Evolutionary conservation across 2,329 filamentous ascomycete species (phyloP), one percentile per base, ranked within the genome.

Genomic region (Aspergillus sp.): DNA sequence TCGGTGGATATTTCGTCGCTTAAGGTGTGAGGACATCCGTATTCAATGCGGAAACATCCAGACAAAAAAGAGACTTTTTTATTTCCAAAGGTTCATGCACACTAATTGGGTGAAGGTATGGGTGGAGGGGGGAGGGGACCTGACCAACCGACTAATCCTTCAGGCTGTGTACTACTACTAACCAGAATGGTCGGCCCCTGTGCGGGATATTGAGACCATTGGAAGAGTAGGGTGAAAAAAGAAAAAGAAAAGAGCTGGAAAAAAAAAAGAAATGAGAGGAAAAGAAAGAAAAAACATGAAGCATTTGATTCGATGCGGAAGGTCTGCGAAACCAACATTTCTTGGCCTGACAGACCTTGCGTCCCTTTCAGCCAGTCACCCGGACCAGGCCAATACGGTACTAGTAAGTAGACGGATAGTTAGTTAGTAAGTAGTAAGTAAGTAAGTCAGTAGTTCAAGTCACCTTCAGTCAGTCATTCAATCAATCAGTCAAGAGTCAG

Each of bases 341-440:
- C 59, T 63, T 63, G 61, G 61, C 55, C 60, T 58, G 57, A 59
- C 48, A 64, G 58, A 60, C 63, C 63, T 65, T 65, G 63, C 63
- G 63, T 65, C 63, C 53, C 55, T 59, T 52, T 56, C 57, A 64
- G 61, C 62, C 63, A 57, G 58, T 64, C 49, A 58, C 55, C 54
- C 30, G 48, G 47, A 39, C 51, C 51, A 59, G 42, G 39, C 62
- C 62, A 62, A 62, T 58, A 56, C 48, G 49, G 54, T 32, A 53
- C 23, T 56, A 30, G 21, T 49, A n/a, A 15, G 11, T 27, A 50
- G 23, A 11, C 25, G 19, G 23, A n/a, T 15, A 19, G 47, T 50
- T 6, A 27, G 25, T 49, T 5, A 27, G 25, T 50, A 27, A n/a
- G 23, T 27, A 42, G 39, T 42, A 30, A 10, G 23, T 27, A 27